phyloP scores from a whole-genome alignment of 2,329 filamentous ascomycete species.

The Aspergillus sojae region DNA sequence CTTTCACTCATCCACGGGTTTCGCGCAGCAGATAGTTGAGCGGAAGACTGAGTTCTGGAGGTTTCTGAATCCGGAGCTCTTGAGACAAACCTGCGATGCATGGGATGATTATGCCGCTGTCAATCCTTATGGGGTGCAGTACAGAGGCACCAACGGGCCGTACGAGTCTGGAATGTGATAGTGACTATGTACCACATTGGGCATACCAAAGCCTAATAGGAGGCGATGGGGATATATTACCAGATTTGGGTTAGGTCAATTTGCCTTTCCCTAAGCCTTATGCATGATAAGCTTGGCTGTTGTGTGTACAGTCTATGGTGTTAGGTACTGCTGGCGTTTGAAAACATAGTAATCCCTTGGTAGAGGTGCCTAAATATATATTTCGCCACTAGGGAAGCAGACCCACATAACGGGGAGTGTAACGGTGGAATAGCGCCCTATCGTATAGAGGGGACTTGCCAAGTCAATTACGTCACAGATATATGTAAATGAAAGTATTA shows the following conservation, averaged over 20 bases:
- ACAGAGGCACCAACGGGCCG: background rate
- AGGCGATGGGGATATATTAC: too few relatives aligned
- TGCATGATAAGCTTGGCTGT: too few relatives aligned
- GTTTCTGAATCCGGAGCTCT: too few relatives aligned
- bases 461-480: background rate
- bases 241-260: too few relatives aligned
- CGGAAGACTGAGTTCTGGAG: background rate
- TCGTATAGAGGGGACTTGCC: background rate
- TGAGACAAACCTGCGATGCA: background rate
- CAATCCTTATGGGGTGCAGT: background rate
- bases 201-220: too few relatives aligned
- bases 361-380: background rate
- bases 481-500: background rate
- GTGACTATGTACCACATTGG: too few relatives aligned
- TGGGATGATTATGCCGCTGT: background rate
- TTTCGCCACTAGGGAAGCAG: background rate
- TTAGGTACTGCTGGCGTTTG: too few relatives aligned
- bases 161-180: background rate
- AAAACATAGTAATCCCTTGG: too few relatives aligned
- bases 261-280: too few relatives aligned
- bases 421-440: too few relatives aligned
- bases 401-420: too few relatives aligned
- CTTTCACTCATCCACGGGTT: background rate
- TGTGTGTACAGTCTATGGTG: too few relatives aligned
- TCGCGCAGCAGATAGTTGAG: slow-evolving; percentile 10